Conservation (phyloP, 2,329 filamentous ascomycete species). For the Calycina herbarum region DNA sequence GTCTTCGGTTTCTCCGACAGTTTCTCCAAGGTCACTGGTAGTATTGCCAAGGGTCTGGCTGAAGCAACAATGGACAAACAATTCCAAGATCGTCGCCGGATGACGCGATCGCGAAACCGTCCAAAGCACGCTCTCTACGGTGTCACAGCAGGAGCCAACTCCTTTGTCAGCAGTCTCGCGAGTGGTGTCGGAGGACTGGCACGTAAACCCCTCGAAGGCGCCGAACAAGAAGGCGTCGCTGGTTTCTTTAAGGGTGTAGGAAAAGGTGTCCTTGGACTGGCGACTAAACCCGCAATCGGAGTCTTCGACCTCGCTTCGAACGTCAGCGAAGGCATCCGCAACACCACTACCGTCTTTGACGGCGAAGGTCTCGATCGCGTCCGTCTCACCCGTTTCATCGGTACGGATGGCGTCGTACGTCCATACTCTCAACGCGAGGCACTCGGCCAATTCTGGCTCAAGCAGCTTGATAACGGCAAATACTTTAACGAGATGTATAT, state of each 20-base stretch:
- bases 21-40: slow-evolving; percentile 96
- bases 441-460: slow-evolving; percentile 96
- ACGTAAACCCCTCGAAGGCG: slow-evolving; percentile 90
- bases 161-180: slow-evolving; percentile 86
- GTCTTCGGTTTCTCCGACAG: slow-evolving; percentile 97
- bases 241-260: slow-evolving; percentile 98
- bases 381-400: slow-evolving; percentile 89
- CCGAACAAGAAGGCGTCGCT: slow-evolving; percentile 88
- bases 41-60: slow-evolving; percentile 92
- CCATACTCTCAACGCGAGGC: slow-evolving; percentile 95
- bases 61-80: slow-evolving; percentile 97
- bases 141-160: slow-evolving; percentile 92
- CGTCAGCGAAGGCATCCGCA: slow-evolving; percentile 94
- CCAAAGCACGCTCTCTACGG: slow-evolving; percentile 98
- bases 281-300: slow-evolving; percentile 94
- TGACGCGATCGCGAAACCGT: slow-evolving; percentile 87
- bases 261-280: slow-evolving; percentile 90
- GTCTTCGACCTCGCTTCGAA: slow-evolving; percentile 97
- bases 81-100: slow-evolving; percentile 93
- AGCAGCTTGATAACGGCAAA: slow-evolving; percentile 94
- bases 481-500: slow-evolving; percentile 99
- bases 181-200: slow-evolving; percentile 93
- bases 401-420: slow-evolving; percentile 87
- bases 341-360: slow-evolving; percentile 98
- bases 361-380: slow-evolving; percentile 91